phyloP scores from a whole-genome alignment of 1,284 basidiomycete genomes.

The Rhodotorula glutinis region DNA sequence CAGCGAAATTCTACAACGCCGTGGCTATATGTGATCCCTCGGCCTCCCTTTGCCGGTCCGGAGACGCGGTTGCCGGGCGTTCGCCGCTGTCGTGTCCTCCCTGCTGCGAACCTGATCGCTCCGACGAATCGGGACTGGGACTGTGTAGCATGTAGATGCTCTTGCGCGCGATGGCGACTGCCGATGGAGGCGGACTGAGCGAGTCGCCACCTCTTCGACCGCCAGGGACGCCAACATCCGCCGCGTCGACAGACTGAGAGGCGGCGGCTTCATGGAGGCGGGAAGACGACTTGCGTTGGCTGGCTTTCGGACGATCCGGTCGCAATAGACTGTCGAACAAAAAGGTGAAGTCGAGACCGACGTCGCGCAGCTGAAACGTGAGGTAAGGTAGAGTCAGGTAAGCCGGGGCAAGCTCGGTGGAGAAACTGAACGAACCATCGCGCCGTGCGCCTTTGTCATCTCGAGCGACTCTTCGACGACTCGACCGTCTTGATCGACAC shows the following conservation, averaged over 20 bases:
- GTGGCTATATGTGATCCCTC: no score
- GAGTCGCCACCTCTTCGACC: not conserved
- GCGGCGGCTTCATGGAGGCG: conserved; percentile 5
- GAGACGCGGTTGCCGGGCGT: no score
- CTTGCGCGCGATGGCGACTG: conserved; percentile 28
- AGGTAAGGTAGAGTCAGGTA: not conserved
- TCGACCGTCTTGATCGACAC: conserved; percentile 63
- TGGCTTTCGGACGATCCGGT: conserved; percentile 7
- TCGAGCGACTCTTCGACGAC: conserved; percentile 71
- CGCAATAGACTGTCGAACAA: conserved; percentile 67
- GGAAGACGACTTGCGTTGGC: not conserved
- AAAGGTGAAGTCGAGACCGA: conserved; percentile 86
- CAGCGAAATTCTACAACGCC: no score
- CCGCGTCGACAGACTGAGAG: not conserved
- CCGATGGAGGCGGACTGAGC: not conserved
- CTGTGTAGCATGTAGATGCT: conserved; percentile 22
- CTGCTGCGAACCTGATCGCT: no score
- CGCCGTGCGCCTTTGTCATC: conserved; percentile 72
- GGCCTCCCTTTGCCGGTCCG: no score
- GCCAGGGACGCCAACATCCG: not conserved
- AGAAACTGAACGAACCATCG: conserved; percentile 59
- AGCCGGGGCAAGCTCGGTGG: not conserved
- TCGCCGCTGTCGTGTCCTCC: no score
- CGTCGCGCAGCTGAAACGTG: conserved; percentile 73
- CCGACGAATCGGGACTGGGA: not conserved